Base-by-base conservation (phyloP, 2,329 filamentous ascomycete species). In the Colletotrichum sojae region DNA sequence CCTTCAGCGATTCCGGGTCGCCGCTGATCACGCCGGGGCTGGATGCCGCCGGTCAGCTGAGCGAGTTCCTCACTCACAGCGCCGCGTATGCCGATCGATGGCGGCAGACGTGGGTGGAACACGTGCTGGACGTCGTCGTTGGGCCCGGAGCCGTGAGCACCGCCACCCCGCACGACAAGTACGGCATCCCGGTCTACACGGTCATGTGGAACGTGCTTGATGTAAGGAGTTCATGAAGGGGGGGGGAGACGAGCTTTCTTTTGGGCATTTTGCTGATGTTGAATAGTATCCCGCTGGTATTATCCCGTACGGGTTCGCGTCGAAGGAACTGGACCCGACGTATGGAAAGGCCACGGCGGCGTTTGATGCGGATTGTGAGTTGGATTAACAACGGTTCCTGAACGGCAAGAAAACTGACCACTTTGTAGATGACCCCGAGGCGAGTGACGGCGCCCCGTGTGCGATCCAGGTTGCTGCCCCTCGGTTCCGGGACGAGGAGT, bases 121-220 rank as follows among this genome's bases (percentile, higher is more conserved):
- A 85, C 18, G 73, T 78, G 8, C 75, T 89, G 4, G 87, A 89
- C 75, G 83, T 82, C 0, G 75, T 89, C 0, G 59, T 90, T n/a
- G 81, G 80, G 60, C 81, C 84, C 4, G 80, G 81, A 4, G 83
- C 85, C 6, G 83, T 86, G 71, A 82, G 78, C 13, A 87, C 85
- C 0, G 86, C 88, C 0, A 82, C 85, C 0, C 78, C 77, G 18
- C 85, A 89, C 73, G 87, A 89, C 73, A 81, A 78, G 0, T 89
- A 84, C 74, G 82, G 84, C 0, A 31, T 79, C 0, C 78, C 82
- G 1, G 75, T 80, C 0, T 87, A 86, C 60, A 88, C 87, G 0
- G 73, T 83, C 18, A 69, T 88, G 36, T 82, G 82, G 74, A 90
- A 89, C 67, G 22, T 88, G 9, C 71, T 89, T 5, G 84, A 89